Evolutionary conservation across 306 rosid genomes (phyloP).

Genomic region (Rosa lucieae): DNA sequence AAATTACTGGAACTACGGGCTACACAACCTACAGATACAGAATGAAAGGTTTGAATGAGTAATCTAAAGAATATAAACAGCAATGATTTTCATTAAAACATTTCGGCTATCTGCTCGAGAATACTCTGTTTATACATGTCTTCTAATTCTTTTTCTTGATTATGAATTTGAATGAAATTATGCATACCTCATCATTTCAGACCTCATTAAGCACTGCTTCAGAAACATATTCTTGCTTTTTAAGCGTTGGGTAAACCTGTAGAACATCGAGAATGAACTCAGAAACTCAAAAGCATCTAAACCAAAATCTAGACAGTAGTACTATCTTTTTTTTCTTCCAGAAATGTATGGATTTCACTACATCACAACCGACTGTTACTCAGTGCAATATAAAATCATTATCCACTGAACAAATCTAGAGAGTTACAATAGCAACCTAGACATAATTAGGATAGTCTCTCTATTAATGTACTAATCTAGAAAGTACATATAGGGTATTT

Average conservation of each 20-base stretch:
- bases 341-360: neutral
- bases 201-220: neutral
- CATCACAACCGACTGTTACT: neutral
- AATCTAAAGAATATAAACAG: neutral
- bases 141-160: neutral
- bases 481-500: too few species aligned
- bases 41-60: neutral
- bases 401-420: neutral
- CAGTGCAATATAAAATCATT: neutral
- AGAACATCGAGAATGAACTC: neutral
- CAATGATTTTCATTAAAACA: neutral
- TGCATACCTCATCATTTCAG: neutral
- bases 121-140: neutral
- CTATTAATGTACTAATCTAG: neutral
- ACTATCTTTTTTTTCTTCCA: neutral
- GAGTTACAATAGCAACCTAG: neutral
- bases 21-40: neutral
- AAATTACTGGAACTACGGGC: neutral
- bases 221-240: neutral
- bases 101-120: neutral
- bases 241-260: neutral
- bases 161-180: neutral
- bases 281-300: neutral
- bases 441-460: neutral
- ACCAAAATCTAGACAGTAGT: neutral